Percentiles rank a stretch among this genome's conserved stretches.
phyloP scores from a whole-genome alignment of 2,329 filamentous ascomycete species.

The Plectosphaerella sp. region DNA sequence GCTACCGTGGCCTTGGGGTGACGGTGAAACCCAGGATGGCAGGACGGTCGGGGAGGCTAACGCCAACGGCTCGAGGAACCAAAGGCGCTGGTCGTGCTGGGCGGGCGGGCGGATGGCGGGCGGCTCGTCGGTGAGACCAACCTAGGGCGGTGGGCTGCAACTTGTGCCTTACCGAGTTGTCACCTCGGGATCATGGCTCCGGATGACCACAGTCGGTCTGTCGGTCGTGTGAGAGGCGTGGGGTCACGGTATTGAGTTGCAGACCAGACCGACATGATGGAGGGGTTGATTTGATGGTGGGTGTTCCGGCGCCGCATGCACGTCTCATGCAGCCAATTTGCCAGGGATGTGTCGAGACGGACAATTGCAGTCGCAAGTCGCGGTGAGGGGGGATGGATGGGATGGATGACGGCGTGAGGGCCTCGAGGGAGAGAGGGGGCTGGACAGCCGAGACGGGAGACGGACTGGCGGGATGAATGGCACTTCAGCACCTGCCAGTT shows the following conservation, averaged over 20 bases:
- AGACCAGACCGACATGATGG: background rate
- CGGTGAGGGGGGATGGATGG: too few relatives aligned
- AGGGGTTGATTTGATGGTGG: too few relatives aligned
- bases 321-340: background rate
- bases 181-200: background rate
- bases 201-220: background rate
- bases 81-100: background rate
- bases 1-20: background rate
- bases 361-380: too few relatives aligned
- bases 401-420: too few relatives aligned
- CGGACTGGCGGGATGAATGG: too few relatives aligned
- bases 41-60: background rate
- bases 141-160: too few relatives aligned
- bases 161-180: background rate
- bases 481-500: too few relatives aligned
- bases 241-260: background rate
- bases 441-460: too few relatives aligned
- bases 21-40: background rate
- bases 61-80: background rate
- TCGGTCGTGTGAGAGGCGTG: background rate
- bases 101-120: too few relatives aligned
- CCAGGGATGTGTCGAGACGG: background rate
- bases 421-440: too few relatives aligned
- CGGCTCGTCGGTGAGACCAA: background rate
- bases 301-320: background rate